phyloP scores from a whole-genome alignment of 139 green algal species.

The Mesotaenium endlicherianum region DNA sequence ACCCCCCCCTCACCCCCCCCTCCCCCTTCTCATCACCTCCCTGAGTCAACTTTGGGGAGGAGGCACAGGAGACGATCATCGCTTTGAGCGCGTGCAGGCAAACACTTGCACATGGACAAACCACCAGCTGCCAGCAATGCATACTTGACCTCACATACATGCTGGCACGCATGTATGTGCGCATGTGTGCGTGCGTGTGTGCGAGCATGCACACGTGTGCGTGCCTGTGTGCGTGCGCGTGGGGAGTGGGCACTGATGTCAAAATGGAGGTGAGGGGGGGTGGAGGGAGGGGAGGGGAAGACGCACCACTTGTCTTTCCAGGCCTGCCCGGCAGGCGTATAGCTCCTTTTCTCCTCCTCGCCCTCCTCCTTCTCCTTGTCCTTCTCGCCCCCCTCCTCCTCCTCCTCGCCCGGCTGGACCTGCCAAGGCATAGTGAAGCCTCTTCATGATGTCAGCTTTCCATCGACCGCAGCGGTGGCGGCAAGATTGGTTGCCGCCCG shows the following conservation, averaged over 20 bases:
- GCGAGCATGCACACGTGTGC: background rate
- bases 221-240: too few relatives aligned
- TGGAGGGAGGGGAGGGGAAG: background rate
- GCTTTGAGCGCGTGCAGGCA: background rate
- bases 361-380: slow-evolving; percentile 10
- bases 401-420: background rate
- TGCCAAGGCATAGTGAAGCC: too few relatives aligned
- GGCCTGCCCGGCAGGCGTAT: slow-evolving; percentile 20
- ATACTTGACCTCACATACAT: background rate
- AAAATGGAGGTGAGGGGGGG: too few relatives aligned
- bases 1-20: too few relatives aligned
- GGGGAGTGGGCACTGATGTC: too few relatives aligned
- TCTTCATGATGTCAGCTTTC: too few relatives aligned
- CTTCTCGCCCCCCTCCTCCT: slow-evolving; percentile 1
- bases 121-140: background rate
- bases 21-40: too few relatives aligned
- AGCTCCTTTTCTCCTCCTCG: too few relatives aligned
- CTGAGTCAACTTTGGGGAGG: too few relatives aligned
- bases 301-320: slow-evolving; percentile 36
- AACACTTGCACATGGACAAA: background rate
- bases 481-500: too few relatives aligned
- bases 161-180: background rate
- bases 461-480: too few relatives aligned
- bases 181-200: background rate
- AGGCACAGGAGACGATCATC: too few relatives aligned